phyloP scores from a whole-genome alignment of 306 rosid genomes.

The Senna tora region DNA sequence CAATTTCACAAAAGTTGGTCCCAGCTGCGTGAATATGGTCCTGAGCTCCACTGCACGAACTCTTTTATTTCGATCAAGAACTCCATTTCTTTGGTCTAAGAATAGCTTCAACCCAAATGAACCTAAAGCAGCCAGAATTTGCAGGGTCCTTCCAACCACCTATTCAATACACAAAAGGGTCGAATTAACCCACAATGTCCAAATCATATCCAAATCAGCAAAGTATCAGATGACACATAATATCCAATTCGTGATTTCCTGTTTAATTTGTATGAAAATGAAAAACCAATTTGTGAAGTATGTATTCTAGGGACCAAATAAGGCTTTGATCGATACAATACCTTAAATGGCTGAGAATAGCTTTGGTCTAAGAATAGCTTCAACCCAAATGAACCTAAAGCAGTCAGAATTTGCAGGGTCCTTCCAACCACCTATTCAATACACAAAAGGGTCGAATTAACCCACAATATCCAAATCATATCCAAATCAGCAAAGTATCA shows the following conservation, averaged over 20 bases:
- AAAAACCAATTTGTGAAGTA: no score
- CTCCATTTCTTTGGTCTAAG: slow-evolving; percentile 69
- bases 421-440: slow-evolving; percentile 58
- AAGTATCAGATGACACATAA: no score
- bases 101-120: slow-evolving; percentile 69
- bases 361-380: slow-evolving; percentile 66
- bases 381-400: slow-evolving; percentile 69
- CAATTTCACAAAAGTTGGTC: slow-evolving; percentile 87
- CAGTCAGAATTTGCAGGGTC: slow-evolving; percentile 62
- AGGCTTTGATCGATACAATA: no score
- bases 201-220: background rate
- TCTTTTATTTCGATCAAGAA: slow-evolving; percentile 59
- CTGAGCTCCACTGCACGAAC: slow-evolving; percentile 70
- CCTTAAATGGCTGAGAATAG: no score
- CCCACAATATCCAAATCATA: background rate
- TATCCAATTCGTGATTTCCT: no score
- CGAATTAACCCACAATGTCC: slow-evolving; percentile 17
- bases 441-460: slow-evolving; percentile 17
- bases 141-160: slow-evolving; percentile 70
- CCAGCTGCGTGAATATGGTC: slow-evolving; percentile 63
- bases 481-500: background rate
- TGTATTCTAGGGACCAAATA: no score
- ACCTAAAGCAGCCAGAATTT: slow-evolving; percentile 59
- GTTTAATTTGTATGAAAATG: no score
- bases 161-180: slow-evolving; percentile 23